These are phyloP conservation scores for Pseudoturritis turrita DNA, from an alignment of 345 rosid species.

Conservation along the genomic window DNA sequence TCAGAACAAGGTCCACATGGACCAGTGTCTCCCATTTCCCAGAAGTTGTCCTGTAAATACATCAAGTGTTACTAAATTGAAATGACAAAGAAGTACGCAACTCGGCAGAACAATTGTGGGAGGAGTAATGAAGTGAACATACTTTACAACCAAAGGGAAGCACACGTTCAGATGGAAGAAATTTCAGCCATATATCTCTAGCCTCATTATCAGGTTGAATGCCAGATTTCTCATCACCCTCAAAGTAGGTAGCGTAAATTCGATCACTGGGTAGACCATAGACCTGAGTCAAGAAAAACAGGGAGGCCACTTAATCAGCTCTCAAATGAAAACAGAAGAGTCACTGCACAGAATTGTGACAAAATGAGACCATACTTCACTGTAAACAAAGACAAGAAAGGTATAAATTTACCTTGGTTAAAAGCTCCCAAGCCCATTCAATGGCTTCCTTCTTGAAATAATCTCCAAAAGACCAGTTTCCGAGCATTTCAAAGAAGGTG, in stretches of 20 bases:
- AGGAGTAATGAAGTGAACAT: neutral
- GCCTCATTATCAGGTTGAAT: constrained; percentile 76
- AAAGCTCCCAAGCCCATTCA: constrained; percentile 87
- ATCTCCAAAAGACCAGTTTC: constrained; percentile 90
- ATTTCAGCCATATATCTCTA: constrained; percentile 60
- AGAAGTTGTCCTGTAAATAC: constrained; percentile 61
- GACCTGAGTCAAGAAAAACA: constrained; percentile 34
- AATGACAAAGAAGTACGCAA: neutral
- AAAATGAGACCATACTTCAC: constrained; percentile 23
- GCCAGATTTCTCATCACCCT: constrained; percentile 75
- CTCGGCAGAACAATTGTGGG: too few relatives aligned
- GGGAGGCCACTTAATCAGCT: neutral
- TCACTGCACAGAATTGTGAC: neutral
- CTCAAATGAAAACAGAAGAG: neutral
- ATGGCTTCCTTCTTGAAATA: constrained; percentile 83
- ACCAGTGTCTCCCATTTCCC: constrained; percentile 96
- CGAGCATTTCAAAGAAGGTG: constrained; percentile 87
- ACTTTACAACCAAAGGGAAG: constrained; percentile 82
- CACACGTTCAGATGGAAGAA: constrained; percentile 58
- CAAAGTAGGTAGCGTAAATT: constrained; percentile 80
- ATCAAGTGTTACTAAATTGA: neutral
- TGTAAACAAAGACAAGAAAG: too few relatives aligned
- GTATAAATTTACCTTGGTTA: constrained; percentile 49
- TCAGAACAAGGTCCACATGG: constrained; percentile 93
- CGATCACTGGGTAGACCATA: constrained; percentile 61